Evolutionary conservation across 2,329 filamentous ascomycete species (phyloP).

Genomic region (Colletotrichum costaricense): DNA sequence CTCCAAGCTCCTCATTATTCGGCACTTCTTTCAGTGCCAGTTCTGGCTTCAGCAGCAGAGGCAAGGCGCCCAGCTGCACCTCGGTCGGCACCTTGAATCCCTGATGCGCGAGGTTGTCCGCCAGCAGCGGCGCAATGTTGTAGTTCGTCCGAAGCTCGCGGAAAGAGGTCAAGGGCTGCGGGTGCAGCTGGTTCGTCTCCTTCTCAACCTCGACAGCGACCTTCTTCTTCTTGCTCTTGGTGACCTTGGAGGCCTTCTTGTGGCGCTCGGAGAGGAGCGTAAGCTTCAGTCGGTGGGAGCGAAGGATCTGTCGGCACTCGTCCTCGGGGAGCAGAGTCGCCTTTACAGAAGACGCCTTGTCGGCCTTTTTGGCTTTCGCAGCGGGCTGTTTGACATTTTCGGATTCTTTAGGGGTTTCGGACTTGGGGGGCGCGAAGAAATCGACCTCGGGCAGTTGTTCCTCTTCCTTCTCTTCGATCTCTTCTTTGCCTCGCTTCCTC

Average conservation of each 20-base stretch:
- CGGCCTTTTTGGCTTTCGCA: slow-evolving; percentile 39
- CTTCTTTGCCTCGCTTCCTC: slow-evolving; percentile 61
- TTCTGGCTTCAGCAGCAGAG: slow-evolving; percentile 75
- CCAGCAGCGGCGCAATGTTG: slow-evolving; percentile 78
- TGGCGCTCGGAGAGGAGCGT: slow-evolving; percentile 73
- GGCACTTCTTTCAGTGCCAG: slow-evolving; percentile 56
- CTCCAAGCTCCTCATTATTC: slow-evolving; percentile 46
- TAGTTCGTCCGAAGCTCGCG: slow-evolving; percentile 77
- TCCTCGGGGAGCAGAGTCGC: slow-evolving; percentile 68
- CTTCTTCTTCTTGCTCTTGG: slow-evolving; percentile 66
- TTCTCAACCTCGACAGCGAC: slow-evolving; percentile 59
- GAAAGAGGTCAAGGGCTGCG: slow-evolving; percentile 84
- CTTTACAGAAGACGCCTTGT: slow-evolving; percentile 43
- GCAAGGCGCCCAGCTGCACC: slow-evolving; percentile 89
- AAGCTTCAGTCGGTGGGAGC: slow-evolving; percentile 86
- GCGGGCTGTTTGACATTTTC: slow-evolving; percentile 38
- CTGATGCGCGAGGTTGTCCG: slow-evolving; percentile 84
- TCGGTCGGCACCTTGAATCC: slow-evolving; percentile 91
- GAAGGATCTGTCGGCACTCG: slow-evolving; percentile 79
- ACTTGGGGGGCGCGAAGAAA: slow-evolving; percentile 67
- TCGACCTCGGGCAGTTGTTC: slow-evolving; percentile 61
- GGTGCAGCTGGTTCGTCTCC: slow-evolving; percentile 73
- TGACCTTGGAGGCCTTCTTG: slow-evolving; percentile 55
- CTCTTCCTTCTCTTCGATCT: slow-evolving; percentile 44
- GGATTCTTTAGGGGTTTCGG: slow-evolving; percentile 38